Conservation (phyloP, 108 stramenopile species). For the Cyclotella choctawhatcheeana region DNA sequence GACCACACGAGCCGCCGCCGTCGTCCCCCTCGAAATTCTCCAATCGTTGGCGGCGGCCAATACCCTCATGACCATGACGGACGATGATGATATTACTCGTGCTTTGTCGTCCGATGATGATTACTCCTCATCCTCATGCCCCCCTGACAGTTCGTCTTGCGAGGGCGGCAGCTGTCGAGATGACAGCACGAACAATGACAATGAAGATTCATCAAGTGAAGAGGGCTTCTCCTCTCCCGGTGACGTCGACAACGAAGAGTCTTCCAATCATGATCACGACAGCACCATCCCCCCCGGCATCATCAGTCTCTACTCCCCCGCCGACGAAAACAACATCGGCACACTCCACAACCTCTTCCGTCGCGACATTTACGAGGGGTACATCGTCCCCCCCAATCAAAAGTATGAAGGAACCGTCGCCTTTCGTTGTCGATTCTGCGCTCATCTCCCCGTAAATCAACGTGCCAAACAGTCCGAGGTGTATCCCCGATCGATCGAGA, state of each 20-base stretch:
- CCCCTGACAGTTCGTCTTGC: no score
- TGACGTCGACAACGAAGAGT: not conserved
- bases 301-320: conserved; percentile 4
- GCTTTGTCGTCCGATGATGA: no score
- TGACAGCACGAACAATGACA: no score
- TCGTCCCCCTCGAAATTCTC: no score
- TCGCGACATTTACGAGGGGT: conserved; percentile 16
- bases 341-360: conserved; percentile 7
- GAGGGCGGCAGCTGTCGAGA: no score
- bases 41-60: no score
- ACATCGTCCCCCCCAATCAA: not conserved
- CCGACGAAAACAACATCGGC: conserved; percentile 7
- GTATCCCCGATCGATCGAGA: conserved; percentile 24
- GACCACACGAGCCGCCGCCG: no score
- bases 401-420: conserved; percentile 31
- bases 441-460: not conserved
- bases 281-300: not conserved
- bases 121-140: no score
- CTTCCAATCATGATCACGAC: not conserved
- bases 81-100: no score
- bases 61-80: no score
- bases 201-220: no score
- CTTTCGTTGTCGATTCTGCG: conserved; percentile 40
- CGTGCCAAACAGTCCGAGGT: conserved; percentile 19
- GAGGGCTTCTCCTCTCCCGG: no score